Base-by-base conservation (phyloP, 345 rosid species). In the Eucalyptus sp. region DNA sequence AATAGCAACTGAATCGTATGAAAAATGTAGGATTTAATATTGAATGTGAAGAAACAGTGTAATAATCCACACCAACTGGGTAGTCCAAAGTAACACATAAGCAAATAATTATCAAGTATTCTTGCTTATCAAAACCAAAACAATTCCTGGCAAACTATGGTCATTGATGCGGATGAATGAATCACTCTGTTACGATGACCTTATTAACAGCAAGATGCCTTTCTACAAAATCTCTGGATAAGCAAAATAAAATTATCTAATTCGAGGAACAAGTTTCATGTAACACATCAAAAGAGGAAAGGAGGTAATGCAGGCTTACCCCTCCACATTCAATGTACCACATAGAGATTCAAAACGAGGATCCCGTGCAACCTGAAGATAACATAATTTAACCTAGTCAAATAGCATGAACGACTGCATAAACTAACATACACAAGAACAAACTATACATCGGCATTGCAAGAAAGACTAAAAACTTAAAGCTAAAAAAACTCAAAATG, bases 341-440 rank as follows among this genome's bases (percentile, higher is more conserved):
- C 92, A 94, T 86, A 94, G 88, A 86, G 96, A 89, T 89, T 96
- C 96, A 88, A 96, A 96, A 44, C 99, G 97, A 48, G 99, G 99
- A 90, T 97, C 99, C 4, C 96, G 94, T 60, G 90, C 91, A 90
- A 91, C 94, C 97, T 95, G 91, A 54, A 92, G 41, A 89, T 13
- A 88, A 56, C 88, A 84, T 60, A 66, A 25, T 58, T 87, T 18
- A 88, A 15, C 9, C 84, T 68, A 22, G 58, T 54, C 27, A 80
- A 60, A 51, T 52, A 86, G 68, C 46, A 33, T 31, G 87, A 15
- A 51, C 4, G 37, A 18, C 31, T 86, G 44, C 29, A 86, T 86
- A 86, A 51, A 86, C 9, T 31, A 51, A 76, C 15, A 41, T 76
- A 20, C 48, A 41, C 4, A 4, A 10, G 48, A 22, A 41, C 83